Evolutionary conservation across 2,329 filamentous ascomycete genomes (phyloP), one percentile per base, ranked within the genome.

Genomic region (Cladophialophora carrionii): DNA sequence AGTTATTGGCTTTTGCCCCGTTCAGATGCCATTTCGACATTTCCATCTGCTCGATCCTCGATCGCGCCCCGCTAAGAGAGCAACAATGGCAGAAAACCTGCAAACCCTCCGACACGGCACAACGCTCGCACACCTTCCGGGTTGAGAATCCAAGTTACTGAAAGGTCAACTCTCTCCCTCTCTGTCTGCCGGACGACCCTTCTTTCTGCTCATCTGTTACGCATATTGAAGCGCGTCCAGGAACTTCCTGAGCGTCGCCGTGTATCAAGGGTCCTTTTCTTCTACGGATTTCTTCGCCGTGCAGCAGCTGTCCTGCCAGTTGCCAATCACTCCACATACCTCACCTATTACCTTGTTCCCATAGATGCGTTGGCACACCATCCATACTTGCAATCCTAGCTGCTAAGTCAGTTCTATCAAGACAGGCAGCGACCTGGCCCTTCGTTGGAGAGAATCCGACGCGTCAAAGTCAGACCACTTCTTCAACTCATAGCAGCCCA

Each of bases 1-100:
- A 63, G 52, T 51, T 55, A 32, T 61, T 61, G 24, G 46, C 31
- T 17, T 52, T 29, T 53, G 43, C 49, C 53, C 55, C 37, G 52
- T 43, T 48, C 54, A 53, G 62, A 68, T 68, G 67, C 67, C 55
- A 68, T 68, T 68, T 37, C 60, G 64, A 68, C 61, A 64, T 68
- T 68, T 68, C 61, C 67, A 68, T 68, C 57, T 48, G 52, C 57
- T 62, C 60, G 59, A 65, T 65, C 66, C 37, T 59, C 58, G 54
- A 58, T 53, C 55, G 24, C 43, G n/a, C 57, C 51, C 26, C 48
- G 34, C 57, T 46, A 48, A 52, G 43, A 48, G 29, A 43, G 49
- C 56, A 56, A 58, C 62, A 46, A 58, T 54, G 55, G 48, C 55
- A 55, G 48, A 48, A 41, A 58, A 26, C 49, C 32, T 37, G 49